These are phyloP conservation scores for Diaporthe sp. DNA, from an alignment of 2,329 filamentous ascomycete species.

Conservation along the genomic window DNA sequence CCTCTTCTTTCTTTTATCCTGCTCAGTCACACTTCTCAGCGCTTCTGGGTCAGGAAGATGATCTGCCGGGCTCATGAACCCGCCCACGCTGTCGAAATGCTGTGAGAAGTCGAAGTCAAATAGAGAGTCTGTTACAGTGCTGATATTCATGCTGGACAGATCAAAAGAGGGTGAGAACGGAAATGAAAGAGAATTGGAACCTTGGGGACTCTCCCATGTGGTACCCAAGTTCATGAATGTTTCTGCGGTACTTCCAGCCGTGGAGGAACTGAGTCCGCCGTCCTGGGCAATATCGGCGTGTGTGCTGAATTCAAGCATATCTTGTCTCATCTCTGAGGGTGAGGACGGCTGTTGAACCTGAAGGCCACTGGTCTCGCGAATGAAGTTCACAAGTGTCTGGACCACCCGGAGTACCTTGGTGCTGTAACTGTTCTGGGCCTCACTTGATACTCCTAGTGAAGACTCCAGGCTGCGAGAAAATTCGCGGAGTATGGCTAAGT, in stretches of 20 bases:
- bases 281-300: background rate
- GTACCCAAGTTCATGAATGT: background rate
- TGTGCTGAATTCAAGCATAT: background rate
- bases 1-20: background rate
- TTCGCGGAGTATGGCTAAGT: background rate
- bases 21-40: background rate
- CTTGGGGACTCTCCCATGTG: background rate
- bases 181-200: background rate
- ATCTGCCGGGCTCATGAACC: slow-evolving; percentile 4
- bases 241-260: background rate
- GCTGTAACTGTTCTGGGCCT: background rate
- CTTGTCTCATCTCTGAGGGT: background rate
- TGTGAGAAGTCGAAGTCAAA: slow-evolving; percentile 22
- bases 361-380: background rate
- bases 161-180: slow-evolving; percentile 9
- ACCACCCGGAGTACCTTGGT: slow-evolving; percentile 6
- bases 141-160: background rate
- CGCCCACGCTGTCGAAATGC: slow-evolving; percentile 2
- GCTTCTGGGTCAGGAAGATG: background rate
- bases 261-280: background rate
- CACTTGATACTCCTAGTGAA: background rate
- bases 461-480: background rate
- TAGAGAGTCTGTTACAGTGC: background rate
- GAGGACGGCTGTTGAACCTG: background rate
- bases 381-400: background rate